Conservation (phyloP, 2,329 filamentous ascomycete genomes). For the Alternaria tenuissima region DNA sequence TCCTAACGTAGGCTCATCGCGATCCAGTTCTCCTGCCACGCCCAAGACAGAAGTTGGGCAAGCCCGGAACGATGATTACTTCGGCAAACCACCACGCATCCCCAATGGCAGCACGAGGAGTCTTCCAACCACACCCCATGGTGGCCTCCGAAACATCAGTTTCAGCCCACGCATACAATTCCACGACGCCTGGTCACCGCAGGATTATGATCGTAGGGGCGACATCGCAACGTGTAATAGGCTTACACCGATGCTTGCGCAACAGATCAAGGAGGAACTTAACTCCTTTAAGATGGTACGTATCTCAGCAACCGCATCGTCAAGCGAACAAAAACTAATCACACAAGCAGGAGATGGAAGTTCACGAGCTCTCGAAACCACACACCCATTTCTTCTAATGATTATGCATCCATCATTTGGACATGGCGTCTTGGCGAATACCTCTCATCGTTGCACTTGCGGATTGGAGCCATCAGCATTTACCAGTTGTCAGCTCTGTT, state of each 20-base stretch:
- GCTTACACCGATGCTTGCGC: conserved; percentile 92
- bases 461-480: conserved; percentile 51
- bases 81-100: conserved; percentile 77
- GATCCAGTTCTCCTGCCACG: conserved; percentile 86
- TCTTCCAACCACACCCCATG: conserved; percentile 78
- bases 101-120: conserved; percentile 77
- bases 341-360: conserved; percentile 90
- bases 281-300: conserved; percentile 99
- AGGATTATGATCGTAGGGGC: conserved; percentile 94
- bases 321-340: conserved; percentile 51
- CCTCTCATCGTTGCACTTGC: conserved; percentile 44
- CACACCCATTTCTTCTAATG: conserved; percentile 99
- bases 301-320: not conserved
- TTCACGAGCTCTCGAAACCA: conserved; percentile 97
- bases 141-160: conserved; percentile 66
- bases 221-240: conserved; percentile 98
- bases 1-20: conserved; percentile 76
- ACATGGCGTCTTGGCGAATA: conserved; percentile 55
- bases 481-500: conserved; percentile 51
- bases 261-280: conserved; percentile 99
- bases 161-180: conserved; percentile 96
- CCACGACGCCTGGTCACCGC: conserved; percentile 93
- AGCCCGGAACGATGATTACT: conserved; percentile 79
- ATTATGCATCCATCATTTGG: conserved; percentile 53
- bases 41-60: conserved; percentile 72